Evolutionary conservation across 2,329 filamentous ascomycete genomes (phyloP).

Genomic region (Blastomyces parvus): DNA sequence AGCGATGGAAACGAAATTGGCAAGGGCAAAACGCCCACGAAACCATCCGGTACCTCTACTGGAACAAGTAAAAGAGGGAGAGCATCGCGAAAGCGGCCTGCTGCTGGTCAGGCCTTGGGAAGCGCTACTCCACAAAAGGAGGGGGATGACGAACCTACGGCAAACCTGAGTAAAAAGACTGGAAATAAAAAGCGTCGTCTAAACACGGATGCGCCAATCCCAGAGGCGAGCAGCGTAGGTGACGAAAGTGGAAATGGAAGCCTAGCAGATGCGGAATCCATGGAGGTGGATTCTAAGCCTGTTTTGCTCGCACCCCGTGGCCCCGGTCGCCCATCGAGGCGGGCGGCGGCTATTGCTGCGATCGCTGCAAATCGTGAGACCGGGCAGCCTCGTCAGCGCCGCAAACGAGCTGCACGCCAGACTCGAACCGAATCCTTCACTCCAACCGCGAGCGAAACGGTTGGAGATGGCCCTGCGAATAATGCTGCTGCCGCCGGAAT

Average conservation of each 20-base stretch:
- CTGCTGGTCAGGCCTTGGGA: background rate
- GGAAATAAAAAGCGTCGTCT: background rate
- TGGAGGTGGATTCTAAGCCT: background rate
- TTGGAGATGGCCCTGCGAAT: background rate
- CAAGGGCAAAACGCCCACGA: background rate
- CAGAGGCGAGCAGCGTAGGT: background rate
- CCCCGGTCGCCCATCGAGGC: constrained; percentile 4
- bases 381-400: background rate
- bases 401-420: background rate
- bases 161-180: background rate
- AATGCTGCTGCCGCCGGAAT: background rate
- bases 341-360: background rate
- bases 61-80: background rate
- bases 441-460: background rate
- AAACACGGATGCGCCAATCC: background rate
- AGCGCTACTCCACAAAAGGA: background rate
- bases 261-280: background rate
- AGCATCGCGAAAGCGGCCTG: background rate
- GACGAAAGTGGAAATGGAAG: background rate
- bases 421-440: background rate
- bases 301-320: background rate
- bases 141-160: background rate
- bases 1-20: background rate
- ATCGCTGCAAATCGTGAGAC: background rate
- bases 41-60: background rate